phyloP scores from a whole-genome alignment of 2,329 filamentous ascomycete species.

The Botryosphaeria agaves region DNA sequence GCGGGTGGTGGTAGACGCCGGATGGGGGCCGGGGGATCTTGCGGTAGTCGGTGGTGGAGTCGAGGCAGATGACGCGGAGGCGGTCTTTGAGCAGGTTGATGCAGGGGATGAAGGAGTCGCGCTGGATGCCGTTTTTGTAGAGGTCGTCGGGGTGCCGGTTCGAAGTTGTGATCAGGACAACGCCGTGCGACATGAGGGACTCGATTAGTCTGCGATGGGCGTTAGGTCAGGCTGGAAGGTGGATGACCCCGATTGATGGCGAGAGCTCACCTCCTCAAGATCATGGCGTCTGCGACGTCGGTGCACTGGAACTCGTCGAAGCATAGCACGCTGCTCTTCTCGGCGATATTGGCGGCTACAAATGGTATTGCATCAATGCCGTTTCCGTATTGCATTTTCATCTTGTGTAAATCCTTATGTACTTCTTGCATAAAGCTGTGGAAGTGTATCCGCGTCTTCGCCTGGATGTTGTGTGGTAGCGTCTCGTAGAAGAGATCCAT shows the following conservation, averaged over 20 bases:
- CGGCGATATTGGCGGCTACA: conserved; percentile 85
- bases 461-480: conserved; percentile 57
- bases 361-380: conserved; percentile 84
- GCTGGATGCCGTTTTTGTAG: conserved; percentile 96
- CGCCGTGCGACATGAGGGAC: conserved; percentile 86
- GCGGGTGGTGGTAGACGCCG: conserved; percentile 81
- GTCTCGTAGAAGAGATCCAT: conserved; percentile 99
- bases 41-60: conserved; percentile 91
- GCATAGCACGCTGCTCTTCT: conserved; percentile 70
- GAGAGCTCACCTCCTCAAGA: conserved; percentile 48
- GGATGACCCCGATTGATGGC: background rate
- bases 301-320: conserved; percentile 99
- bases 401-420: conserved; percentile 73
- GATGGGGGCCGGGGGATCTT: conserved; percentile 88
- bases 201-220: conserved; percentile 51
- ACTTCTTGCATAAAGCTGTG: conserved; percentile 99
- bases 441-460: conserved; percentile 90
- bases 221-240: conserved; percentile 9
- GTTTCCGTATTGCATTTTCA: conserved; percentile 78
- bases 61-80: conserved; percentile 80
- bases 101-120: conserved; percentile 86
- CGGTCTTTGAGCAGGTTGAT: conserved; percentile 78
- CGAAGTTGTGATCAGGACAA: conserved; percentile 87
- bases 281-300: conserved; percentile 98
- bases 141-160: conserved; percentile 94